Base-by-base conservation (phyloP, 345 rosid genomes). In the Adansonia digitata region DNA sequence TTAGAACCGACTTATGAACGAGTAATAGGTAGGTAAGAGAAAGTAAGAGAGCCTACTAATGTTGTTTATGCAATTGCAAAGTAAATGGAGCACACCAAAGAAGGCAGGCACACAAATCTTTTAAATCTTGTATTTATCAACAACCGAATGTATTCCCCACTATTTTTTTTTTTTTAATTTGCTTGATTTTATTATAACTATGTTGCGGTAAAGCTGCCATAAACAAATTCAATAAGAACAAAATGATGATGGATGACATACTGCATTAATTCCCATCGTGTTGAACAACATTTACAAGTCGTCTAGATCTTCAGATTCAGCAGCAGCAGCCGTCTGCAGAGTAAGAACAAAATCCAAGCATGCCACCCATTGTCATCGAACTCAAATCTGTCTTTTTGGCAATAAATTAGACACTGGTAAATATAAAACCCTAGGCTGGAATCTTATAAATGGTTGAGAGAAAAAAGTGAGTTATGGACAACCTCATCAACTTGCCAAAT, bases 201-300 rank as follows among this genome's bases (percentile, higher is more conserved):
- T 70, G 15, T 27, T n/a, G n/a, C 34, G 17, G 48, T 45, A 82
- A 79, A 72, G 69, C 81, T 78, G 82, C 81, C 65, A 42, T 20
- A 53, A 40, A 34, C 12, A 53, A 18, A 2, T 1, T 17, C 15
- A 9, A 17, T 15, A 46, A 42, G 35, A 24, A 0, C 7, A 53
- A 14, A 64, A 75, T 61, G 62, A 55, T 59, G 64, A 55, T 49
- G 48, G 69, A 69, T 74, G 74, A 77, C 79, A 74, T 53, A 17
- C 12, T 56, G 78, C 72, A 73, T 52, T n/a, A n/a, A 42, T 22
- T 63, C 68, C 76, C 81, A 75, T 74, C n/a, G 84, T 78, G 75
- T 55, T 27, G 42, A 11, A 29, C 55, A 22, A 45, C 12, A 8
- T 43, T n/a, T 69, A 49, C 73, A 74, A 9, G 0, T 26, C 29